Conservation (phyloP, 495 filamentous ascomycete species). For the Aspergillus cristatus region DNA sequence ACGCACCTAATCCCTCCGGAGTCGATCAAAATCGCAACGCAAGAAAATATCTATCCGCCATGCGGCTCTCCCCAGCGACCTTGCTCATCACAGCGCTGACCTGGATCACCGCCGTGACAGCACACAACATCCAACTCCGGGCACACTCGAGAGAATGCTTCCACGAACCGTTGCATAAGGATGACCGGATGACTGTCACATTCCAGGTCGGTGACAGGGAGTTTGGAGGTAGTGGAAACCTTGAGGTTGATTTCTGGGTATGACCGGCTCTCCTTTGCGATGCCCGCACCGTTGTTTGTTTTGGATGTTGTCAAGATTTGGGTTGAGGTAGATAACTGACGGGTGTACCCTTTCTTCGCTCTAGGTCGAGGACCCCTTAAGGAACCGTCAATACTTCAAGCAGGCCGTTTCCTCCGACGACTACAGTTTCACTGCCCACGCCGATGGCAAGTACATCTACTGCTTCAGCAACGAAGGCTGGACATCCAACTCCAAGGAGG, state of each 20-base stretch:
- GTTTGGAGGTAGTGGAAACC: constrained; percentile 87
- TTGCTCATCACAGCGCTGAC: constrained; percentile 55
- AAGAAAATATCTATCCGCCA: constrained; percentile 16
- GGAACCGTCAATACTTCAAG: constrained; percentile 66
- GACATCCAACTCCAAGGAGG: constrained; percentile 86
- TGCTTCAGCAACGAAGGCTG: constrained; percentile 99
- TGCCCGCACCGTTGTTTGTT: background rate
- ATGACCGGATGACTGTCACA: constrained; percentile 96
- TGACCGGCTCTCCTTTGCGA: constrained; percentile 9
- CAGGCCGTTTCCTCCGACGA: constrained; percentile 78
- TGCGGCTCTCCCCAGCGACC: constrained; percentile 46
- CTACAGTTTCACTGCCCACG: constrained; percentile 77
- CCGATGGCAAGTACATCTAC: constrained; percentile 87
- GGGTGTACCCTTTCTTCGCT: constrained; percentile 1
- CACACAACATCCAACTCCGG: constrained; percentile 91
- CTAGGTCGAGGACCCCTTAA: constrained; percentile 71
- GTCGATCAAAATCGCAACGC: too few species aligned
- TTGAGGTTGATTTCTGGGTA: constrained; percentile 99
- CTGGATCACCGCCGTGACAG: constrained; percentile 52
- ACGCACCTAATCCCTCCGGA: too few species aligned
- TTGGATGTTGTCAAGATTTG: background rate
- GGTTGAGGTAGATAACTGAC: background rate
- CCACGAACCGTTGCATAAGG: constrained; percentile 83
- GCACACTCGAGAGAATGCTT: constrained; percentile 94
- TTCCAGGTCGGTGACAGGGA: constrained; percentile 97